These are phyloP conservation scores for Physcomitrellopsis africana DNA, from an alignment of 225 moss, liverwort and hornwort species.

Conservation along the genomic window DNA sequence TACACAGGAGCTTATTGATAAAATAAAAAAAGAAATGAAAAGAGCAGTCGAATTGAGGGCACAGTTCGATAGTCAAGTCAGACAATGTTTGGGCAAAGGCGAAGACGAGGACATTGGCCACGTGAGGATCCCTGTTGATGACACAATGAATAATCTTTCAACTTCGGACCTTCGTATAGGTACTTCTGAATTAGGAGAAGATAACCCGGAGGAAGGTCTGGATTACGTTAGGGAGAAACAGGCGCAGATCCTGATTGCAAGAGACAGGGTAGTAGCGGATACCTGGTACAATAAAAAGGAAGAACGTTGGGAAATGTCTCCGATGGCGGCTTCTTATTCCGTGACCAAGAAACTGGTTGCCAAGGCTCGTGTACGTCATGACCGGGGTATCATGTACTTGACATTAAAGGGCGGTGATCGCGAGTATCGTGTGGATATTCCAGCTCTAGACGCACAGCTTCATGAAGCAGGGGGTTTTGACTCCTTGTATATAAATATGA, in stretches of 20 bases:
- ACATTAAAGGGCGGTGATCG: conserved; percentile 88
- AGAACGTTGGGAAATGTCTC: conserved; percentile 87
- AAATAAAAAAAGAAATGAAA: conserved; percentile 60
- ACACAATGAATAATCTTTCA: conserved; percentile 27
- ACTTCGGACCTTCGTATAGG: conserved; percentile 20
- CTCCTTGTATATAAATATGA: conserved; percentile 74
- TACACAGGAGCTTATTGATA: conserved; percentile 46
- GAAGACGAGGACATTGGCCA: conserved; percentile 55
- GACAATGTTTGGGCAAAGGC: conserved; percentile 49
- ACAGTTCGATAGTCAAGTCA: conserved; percentile 57
- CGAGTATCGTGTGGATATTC: conserved; percentile 76
- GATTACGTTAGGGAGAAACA: conserved; percentile 57
- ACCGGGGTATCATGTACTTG: conserved; percentile 75
- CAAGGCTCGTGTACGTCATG: conserved; percentile 87
- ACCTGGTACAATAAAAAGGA: conserved; percentile 84
- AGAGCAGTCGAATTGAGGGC: conserved; percentile 51
- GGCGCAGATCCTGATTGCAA: conserved; percentile 71
- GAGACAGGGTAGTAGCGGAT: conserved; percentile 80
- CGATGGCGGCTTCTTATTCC: conserved; percentile 79
- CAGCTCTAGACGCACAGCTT: conserved; percentile 64
- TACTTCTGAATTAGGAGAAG: conserved; percentile 30
- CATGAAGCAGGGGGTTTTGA: conserved; percentile 78
- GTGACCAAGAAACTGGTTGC: conserved; percentile 77
- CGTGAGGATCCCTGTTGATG: conserved; percentile 40
- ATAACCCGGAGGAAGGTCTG: conserved; percentile 53